These are phyloP conservation scores for Phalaenopsis hybrid DNA, from an alignment of 116 monocot species.

Conservation along the genomic window DNA sequence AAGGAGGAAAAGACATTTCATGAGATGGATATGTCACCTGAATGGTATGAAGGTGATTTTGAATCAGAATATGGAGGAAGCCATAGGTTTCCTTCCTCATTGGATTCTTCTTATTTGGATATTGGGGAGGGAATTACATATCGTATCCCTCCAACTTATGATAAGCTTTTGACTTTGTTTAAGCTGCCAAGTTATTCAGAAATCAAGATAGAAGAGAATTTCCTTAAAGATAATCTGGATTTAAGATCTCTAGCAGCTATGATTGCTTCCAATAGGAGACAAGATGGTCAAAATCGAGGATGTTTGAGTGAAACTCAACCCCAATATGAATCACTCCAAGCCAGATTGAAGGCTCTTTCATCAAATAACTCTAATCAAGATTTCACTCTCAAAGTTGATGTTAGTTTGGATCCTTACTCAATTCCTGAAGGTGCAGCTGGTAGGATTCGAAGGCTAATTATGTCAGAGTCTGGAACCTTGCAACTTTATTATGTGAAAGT, in stretches of 20 bases:
- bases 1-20: constrained; percentile 32
- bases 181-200: constrained; percentile 69
- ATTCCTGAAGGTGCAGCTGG: constrained; percentile 97
- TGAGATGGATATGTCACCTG: constrained; percentile 36
- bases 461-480: constrained; percentile 75
- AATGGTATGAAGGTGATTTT: constrained; percentile 34
- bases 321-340: constrained; percentile 87
- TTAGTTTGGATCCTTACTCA: constrained; percentile 44
- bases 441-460: constrained; percentile 69
- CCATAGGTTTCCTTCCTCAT: constrained; percentile 32
- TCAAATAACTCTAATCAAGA: constrained; percentile 45
- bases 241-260: constrained; percentile 71
- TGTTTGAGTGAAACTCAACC: constrained; percentile 68
- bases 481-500: constrained; percentile 88
- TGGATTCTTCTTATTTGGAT: constrained; percentile 71
- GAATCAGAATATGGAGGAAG: constrained; percentile 35
- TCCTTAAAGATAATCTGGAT: constrained; percentile 61
- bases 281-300: constrained; percentile 33
- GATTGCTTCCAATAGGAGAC: constrained; percentile 53
- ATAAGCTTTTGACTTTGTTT: constrained; percentile 48
- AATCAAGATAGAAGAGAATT: constrained; percentile 64
- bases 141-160: constrained; percentile 76
- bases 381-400: constrained; percentile 72
- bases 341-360: constrained; percentile 57
- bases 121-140: constrained; percentile 83